These are phyloP conservation scores for Danielia reshetovae DNA, from an alignment of 805 yeast genomes.

Conservation along the genomic window DNA sequence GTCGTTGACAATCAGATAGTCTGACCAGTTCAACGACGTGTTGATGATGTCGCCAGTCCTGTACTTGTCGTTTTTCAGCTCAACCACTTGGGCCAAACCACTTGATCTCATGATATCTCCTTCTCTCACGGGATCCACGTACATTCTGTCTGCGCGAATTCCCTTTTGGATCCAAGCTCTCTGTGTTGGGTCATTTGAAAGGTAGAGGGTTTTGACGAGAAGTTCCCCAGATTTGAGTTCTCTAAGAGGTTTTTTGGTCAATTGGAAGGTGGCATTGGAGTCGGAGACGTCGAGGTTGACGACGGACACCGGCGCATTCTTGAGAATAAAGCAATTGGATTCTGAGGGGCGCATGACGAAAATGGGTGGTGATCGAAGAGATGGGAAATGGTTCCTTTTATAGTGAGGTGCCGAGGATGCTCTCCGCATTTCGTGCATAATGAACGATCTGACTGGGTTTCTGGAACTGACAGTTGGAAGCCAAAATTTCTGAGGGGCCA, in stretches of 20 bases:
- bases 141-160: conserved; percentile 25
- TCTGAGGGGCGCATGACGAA: background rate
- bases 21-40: conserved; percentile 44
- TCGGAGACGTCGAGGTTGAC: conserved; percentile 20
- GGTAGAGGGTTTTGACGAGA: conserved; percentile 39
- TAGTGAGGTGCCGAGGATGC: too few relatives aligned
- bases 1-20: conserved; percentile 37
- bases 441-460: too few relatives aligned
- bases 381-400: too few relatives aligned
- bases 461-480: too few relatives aligned
- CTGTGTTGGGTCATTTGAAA: conserved; percentile 65
- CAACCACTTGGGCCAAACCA: conserved; percentile 49
- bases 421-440: too few relatives aligned
- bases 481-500: too few relatives aligned
- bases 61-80: conserved; percentile 39
- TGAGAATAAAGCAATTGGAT: conserved; percentile 13
- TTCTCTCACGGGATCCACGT: conserved; percentile 35
- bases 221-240: conserved; percentile 36
- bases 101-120: conserved; percentile 43
- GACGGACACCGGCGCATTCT: conserved; percentile 18
- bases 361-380: too few relatives aligned
- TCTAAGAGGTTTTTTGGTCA: conserved; percentile 10
- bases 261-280: conserved; percentile 29
- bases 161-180: conserved; percentile 50
- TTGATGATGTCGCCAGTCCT: conserved; percentile 42